Conservation (phyloP, 208 protist species). For the Dictyostelium gargantuum region DNA sequence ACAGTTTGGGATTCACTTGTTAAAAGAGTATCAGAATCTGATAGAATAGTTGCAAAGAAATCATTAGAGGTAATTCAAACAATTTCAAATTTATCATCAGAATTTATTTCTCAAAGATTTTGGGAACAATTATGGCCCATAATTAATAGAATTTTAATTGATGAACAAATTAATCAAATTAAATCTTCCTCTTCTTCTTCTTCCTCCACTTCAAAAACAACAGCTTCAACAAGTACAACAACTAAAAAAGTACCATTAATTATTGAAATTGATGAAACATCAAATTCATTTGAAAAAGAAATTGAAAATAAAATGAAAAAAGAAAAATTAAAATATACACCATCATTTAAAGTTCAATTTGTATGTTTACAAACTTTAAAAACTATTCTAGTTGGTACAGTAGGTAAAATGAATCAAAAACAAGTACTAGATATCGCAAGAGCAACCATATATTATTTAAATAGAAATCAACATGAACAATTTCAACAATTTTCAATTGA, state of each 20-base stretch:
- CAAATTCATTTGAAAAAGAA: not conserved
- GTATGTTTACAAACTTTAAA: not conserved
- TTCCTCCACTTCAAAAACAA: too few relatives aligned
- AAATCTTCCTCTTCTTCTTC: too few relatives aligned
- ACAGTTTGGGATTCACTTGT: slow-evolving; percentile 15
- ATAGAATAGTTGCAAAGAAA: not conserved
- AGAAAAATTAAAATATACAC: slow-evolving; percentile 13
- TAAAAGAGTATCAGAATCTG: not conserved
- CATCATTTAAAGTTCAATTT: slow-evolving; percentile 13
- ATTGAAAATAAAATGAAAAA: not conserved
- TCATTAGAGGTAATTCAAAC: slow-evolving; percentile 23
- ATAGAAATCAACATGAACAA: not conserved
- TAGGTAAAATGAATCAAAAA: not conserved
- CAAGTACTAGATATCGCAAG: not conserved
- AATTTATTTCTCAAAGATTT: slow-evolving; percentile 40
- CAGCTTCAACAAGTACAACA: not conserved
- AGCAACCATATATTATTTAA: slow-evolving; percentile 5
- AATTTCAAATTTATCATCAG: not conserved
- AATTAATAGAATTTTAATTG: not conserved
- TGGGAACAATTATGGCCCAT: slow-evolving; percentile 46
- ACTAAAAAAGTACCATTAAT: not conserved
- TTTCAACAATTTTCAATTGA: not conserved
- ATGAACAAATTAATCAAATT: not conserved
- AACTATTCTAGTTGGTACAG: not conserved
- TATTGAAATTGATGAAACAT: not conserved